Percentiles rank a stretch among this genome's conserved stretches.
Conservation (phyloP, 1,284 basidiomycete genomes). For the Coniferiporia sulphurascens region DNA sequence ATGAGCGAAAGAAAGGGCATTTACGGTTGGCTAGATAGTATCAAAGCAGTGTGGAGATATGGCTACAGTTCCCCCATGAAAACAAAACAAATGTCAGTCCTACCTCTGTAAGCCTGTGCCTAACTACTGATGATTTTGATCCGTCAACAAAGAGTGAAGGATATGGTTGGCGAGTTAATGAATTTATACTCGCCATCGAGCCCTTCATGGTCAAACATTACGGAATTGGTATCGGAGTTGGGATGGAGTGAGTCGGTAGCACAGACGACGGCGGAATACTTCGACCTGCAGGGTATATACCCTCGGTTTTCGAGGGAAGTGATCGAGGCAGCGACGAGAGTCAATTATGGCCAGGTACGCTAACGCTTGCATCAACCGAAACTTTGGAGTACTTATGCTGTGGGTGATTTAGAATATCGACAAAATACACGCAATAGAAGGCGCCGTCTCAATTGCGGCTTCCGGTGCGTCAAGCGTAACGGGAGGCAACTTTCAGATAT, state of each 20-base stretch:
- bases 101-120: background rate
- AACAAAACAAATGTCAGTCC: slow-evolving; percentile 53
- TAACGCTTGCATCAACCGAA: background rate
- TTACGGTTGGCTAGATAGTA: slow-evolving; percentile 64
- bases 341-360: slow-evolving; percentile 82
- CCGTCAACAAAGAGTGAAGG: slow-evolving; percentile 44
- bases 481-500: slow-evolving; percentile 85
- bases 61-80: slow-evolving; percentile 66
- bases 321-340: slow-evolving; percentile 78
- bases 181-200: slow-evolving; percentile 55
- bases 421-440: slow-evolving; percentile 78
- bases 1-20: slow-evolving; percentile 47
- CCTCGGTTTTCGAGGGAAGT: slow-evolving; percentile 70
- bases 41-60: slow-evolving; percentile 77
- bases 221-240: slow-evolving; percentile 48
- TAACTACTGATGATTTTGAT: background rate
- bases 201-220: slow-evolving; percentile 62
- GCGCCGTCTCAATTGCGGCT: slow-evolving; percentile 70
- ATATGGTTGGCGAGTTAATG: slow-evolving; percentile 51
- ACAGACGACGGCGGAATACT: slow-evolving; percentile 56
- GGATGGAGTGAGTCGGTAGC: slow-evolving; percentile 50
- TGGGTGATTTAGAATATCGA: slow-evolving; percentile 50
- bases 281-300: slow-evolving; percentile 52
- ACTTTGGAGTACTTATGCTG: background rate
- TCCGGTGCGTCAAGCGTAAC: slow-evolving; percentile 61